These are phyloP conservation scores for Trichopus zeylanicus DNA, from an alignment of 116 monocot genomes.

Conservation along the genomic window DNA sequence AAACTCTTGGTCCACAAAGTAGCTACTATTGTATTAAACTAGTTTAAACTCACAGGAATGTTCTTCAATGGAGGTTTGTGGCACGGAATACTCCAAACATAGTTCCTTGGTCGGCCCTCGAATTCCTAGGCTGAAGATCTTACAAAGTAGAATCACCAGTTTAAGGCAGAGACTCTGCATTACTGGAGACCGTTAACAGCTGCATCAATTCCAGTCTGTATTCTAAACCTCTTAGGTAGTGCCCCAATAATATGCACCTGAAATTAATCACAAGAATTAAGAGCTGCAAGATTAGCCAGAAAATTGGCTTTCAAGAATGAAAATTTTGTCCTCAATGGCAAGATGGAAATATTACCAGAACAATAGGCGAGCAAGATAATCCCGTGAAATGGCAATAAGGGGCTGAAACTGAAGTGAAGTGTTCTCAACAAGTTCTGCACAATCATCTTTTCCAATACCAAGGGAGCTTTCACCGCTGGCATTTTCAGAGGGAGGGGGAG, in stretches of 20 bases:
- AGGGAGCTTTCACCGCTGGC: conserved; percentile 23
- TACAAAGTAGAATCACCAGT: conserved; percentile 17
- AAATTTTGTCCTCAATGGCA: background rate
- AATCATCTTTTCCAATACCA: conserved; percentile 54
- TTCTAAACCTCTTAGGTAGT: conserved; percentile 82
- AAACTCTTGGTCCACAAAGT: no score
- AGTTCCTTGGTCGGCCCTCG: no score
- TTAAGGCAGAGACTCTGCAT: conserved; percentile 8
- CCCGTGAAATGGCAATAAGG: conserved; percentile 72
- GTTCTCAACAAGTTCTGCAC: conserved; percentile 66
- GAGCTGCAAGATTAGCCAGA: no score
- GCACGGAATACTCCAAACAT: no score
- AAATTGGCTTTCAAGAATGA: no score
- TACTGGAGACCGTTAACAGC: conserved; percentile 45
- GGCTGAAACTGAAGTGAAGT: conserved; percentile 73
- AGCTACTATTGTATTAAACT: no score
- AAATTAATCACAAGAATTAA: background rate
- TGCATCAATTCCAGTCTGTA: conserved; percentile 73
- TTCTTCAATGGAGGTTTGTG: no score
- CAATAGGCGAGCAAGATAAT: conserved; percentile 83
- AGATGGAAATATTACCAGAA: conserved; percentile 54
- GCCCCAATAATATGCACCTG: conserved; percentile 97
- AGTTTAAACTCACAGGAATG: no score
- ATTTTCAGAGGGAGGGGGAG: conserved; percentile 44
- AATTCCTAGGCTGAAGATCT: conserved; percentile 1